Evolutionary conservation across 257 asterid genomes (phyloP).

Genomic region (Solanum appendiculatum): DNA sequence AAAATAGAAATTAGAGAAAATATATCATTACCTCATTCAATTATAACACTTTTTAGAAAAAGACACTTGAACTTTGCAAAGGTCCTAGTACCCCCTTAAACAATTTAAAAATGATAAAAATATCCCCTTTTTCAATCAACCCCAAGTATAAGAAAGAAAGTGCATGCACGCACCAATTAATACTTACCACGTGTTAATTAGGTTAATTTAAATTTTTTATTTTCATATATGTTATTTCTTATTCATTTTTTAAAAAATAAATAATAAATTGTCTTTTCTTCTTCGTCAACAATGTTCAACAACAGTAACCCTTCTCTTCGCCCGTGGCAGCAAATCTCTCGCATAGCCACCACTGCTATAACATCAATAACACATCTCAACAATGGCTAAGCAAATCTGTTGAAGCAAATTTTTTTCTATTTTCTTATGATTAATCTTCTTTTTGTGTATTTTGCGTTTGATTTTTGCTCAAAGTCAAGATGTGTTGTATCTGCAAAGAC

Average conservation of each 20-base stretch:
- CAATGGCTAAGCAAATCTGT: background rate
- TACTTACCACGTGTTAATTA: background rate
- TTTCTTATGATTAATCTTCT: background rate
- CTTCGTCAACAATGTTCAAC: background rate
- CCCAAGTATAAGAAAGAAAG: background rate
- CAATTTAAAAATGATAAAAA: too few relatives aligned
- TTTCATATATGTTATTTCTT: background rate
- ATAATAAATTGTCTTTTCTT: background rate
- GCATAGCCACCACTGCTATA: background rate
- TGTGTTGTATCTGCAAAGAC: too few relatives aligned
- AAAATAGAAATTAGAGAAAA: background rate
- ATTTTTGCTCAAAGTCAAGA: background rate
- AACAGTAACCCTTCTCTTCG: background rate
- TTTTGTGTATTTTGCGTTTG: background rate
- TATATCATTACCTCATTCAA: too few relatives aligned
- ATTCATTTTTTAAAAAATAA: background rate
- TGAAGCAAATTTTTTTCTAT: background rate
- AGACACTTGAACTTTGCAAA: background rate
- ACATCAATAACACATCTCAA: background rate
- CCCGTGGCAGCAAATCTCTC: fast-evolving
- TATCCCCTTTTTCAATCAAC: background rate
- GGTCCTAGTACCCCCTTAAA: background rate
- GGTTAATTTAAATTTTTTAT: too few relatives aligned
- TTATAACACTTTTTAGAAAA: background rate
- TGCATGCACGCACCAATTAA: background rate